Conservation (phyloP, 345 rosid genomes). For the Rubroshorea leprosula region DNA sequence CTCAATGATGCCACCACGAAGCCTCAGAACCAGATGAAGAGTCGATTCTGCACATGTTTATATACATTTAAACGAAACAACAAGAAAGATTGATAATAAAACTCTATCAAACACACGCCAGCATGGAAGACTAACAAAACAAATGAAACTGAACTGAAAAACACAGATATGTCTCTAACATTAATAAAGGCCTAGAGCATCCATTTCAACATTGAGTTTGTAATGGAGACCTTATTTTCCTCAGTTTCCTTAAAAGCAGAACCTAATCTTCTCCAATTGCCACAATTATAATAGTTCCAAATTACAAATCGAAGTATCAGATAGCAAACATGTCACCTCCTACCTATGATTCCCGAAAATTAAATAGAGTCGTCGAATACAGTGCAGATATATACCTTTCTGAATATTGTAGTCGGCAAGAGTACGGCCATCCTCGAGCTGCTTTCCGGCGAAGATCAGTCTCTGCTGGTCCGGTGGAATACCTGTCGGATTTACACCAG, state of each 20-base stretch:
- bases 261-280: too few species aligned
- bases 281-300: too few species aligned
- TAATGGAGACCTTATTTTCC: not conserved
- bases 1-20: conserved; percentile 74
- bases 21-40: conserved; percentile 67
- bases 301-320: too few species aligned
- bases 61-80: conserved; percentile 11
- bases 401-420: conserved; percentile 48
- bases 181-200: too few species aligned
- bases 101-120: too few species aligned
- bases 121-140: too few species aligned
- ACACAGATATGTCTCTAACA: too few species aligned
- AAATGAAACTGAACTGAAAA: too few species aligned
- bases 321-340: too few species aligned
- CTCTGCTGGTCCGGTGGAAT: conserved; percentile 59
- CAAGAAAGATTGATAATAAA: not conserved
- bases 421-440: conserved; percentile 55
- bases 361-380: not conserved
- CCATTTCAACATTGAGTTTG: not conserved
- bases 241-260: too few species aligned
- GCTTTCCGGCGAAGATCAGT: conserved; percentile 48
- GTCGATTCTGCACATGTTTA: conserved; percentile 43
- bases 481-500: conserved; percentile 19
- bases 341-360: not conserved
- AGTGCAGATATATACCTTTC: conserved; percentile 26